Percentiles rank a stretch among this genome's conserved stretches.
phyloP scores from a whole-genome alignment of 2,329 filamentous ascomycete genomes.

The Ophiostoma triangulosporum region DNA sequence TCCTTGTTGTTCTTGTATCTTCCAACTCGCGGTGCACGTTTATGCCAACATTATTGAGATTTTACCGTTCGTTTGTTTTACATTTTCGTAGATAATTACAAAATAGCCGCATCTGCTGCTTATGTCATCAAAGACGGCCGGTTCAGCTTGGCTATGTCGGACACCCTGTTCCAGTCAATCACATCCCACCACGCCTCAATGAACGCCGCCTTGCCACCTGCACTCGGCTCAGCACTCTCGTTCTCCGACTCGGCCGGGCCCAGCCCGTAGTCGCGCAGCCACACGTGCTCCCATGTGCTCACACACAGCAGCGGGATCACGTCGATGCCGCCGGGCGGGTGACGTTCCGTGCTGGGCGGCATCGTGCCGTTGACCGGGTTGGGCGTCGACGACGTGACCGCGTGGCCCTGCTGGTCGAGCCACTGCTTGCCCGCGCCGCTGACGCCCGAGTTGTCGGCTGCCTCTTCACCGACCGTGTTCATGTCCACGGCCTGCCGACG shows the following conservation, averaged over 20 bases:
- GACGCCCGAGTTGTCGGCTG: constrained; percentile 18
- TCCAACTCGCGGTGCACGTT: too few species aligned
- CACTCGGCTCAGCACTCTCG: constrained; percentile 27
- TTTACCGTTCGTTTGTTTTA: too few species aligned
- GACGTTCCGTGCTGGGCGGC: constrained; percentile 15
- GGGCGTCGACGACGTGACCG: constrained; percentile 11
- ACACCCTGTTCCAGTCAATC: constrained; percentile 74
- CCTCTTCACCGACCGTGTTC: constrained; percentile 42
- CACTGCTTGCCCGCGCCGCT: constrained; percentile 23
- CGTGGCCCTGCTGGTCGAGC: constrained; percentile 24
- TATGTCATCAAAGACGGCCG: constrained; percentile 13
- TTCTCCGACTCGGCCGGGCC: constrained; percentile 18
- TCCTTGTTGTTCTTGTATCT: too few species aligned
- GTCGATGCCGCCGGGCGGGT: constrained; percentile 53
- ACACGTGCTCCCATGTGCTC: constrained; percentile 94
- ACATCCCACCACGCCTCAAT: constrained; percentile 74
- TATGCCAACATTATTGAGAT: too few species aligned
- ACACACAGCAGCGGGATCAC: constrained; percentile 73
- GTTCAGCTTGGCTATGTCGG: constrained; percentile 24
- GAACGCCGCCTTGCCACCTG: constrained; percentile 62
- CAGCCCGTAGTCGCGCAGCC: constrained; percentile 66
- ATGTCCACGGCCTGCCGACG: constrained; percentile 56
- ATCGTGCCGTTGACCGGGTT: constrained; percentile 10
- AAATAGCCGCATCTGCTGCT: too few species aligned
- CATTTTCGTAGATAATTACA: too few species aligned